Evolutionary conservation across 2,329 filamentous ascomycete species (phyloP), one percentile per base, ranked within the genome.

Genomic region (Neopestalotiopsis sp.): DNA sequence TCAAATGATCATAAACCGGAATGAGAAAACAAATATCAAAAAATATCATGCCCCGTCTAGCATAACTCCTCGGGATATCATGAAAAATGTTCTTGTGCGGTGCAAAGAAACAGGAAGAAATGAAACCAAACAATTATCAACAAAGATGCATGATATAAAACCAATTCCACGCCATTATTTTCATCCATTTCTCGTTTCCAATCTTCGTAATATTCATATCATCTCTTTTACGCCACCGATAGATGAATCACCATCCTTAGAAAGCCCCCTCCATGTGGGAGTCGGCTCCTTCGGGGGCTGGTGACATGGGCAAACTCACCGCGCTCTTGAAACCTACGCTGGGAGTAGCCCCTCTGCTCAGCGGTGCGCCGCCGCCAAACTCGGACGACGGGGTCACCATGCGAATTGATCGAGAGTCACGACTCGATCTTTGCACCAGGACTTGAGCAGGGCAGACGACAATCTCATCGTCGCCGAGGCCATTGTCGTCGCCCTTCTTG

Each of bases 391-490:
- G 85, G 45, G 85, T 85, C 61, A 81, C 74, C 73, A 82, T 77
- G 60, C 82, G 77, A 63, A 78, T 75, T 52, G 73, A 75, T 42
- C 75, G 74, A 59, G 24, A 28, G 24, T 28, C 24, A 28, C 78
- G 79, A 62, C 81, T 79, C 67, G 86, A 79, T 75, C 82, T 78
- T 74, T 92, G 92, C 58, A 98, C 89, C 70, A 98, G 88, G 45
- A 99, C 96, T 80, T 98, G 95, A 6, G 97, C 96, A 10, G 95
- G 95, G 78, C 92, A 97, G 59, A 99, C 94, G 61, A 98, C 95
- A 72, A 97, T 94, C 84, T 98, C 95, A 73, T 98, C 94, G 67
- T 98, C 94, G 67, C 95, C 95, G 66, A 92, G 88, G 30, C 95
- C 96, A 56, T 86, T 85, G 78, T 98, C 95, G 76, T 97, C 93